Conservation (phyloP, 2,329 filamentous ascomycete genomes). For the Aureobasidium sp. region DNA sequence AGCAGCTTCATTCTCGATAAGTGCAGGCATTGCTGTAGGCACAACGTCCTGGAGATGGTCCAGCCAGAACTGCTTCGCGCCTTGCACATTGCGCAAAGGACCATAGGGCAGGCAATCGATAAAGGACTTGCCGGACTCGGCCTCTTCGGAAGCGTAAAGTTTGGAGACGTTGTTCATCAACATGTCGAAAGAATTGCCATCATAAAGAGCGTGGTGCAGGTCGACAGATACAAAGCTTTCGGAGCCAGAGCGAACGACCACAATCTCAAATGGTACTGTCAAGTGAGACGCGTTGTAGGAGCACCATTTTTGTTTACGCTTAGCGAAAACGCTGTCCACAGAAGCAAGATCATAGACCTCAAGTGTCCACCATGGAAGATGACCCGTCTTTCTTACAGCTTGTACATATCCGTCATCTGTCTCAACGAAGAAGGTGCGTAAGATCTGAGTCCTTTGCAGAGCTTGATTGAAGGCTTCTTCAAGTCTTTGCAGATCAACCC, state of each 20-base stretch:
- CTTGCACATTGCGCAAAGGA: slow-evolving; percentile 47
- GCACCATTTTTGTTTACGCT: slow-evolving; percentile 45
- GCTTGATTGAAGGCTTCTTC: slow-evolving; percentile 50
- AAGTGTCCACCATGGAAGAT: slow-evolving; percentile 20
- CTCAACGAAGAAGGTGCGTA: slow-evolving; percentile 64
- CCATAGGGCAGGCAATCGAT: slow-evolving; percentile 60
- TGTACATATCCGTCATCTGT: slow-evolving; percentile 73
- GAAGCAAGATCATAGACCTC: slow-evolving; percentile 34
- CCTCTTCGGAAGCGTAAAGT: slow-evolving; percentile 37
- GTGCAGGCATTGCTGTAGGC: slow-evolving; percentile 23
- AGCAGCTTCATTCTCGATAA: slow-evolving; percentile 17
- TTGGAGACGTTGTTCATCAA: slow-evolving; percentile 52
- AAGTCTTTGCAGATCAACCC: slow-evolving; percentile 42
- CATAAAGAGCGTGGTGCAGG: slow-evolving; percentile 82
- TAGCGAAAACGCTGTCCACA: slow-evolving; percentile 27
- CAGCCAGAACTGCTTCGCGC: slow-evolving; percentile 59
- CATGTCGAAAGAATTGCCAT: slow-evolving; percentile 67
- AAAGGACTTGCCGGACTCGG: slow-evolving; percentile 46
- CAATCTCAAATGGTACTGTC: slow-evolving; percentile 44
- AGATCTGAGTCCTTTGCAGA: slow-evolving; percentile 48
- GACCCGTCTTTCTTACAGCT: slow-evolving; percentile 42
- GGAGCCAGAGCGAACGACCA: slow-evolving; percentile 30
- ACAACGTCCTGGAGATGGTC: slow-evolving; percentile 39
- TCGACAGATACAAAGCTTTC: slow-evolving; percentile 48
- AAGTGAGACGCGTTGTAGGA: slow-evolving; percentile 42